Base-by-base conservation (phyloP, 495 filamentous ascomycete genomes). In the Penicillium verhagenii region DNA sequence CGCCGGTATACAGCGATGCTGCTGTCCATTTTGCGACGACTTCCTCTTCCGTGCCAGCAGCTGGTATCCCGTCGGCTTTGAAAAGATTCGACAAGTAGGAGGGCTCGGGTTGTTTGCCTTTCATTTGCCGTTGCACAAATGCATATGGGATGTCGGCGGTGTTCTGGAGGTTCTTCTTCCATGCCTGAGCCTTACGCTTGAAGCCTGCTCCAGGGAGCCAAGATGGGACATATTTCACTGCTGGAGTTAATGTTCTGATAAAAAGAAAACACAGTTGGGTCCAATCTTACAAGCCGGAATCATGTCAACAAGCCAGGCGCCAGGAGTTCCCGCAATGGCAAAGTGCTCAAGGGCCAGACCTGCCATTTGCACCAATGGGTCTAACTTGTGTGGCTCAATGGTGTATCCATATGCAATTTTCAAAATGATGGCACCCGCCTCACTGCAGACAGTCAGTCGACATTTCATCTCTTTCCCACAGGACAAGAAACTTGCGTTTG, bases 201-300 rank as follows among this genome's bases (percentile, higher is more conserved):
- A 80, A 83, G 0, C 67, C 70, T 0, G 76, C 71, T 2, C 79
- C 80, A 1, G 82, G 81, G 16, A 79, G 53, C 77, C 80, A 80
- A 3, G 68, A 56, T 2, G 79, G 79, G 1, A 81, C 46, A 19
- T 66, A 50, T 65, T 69, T 71, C 50, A 78, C 72, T 74, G 10
- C 16, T 13, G 18, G 6, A 3, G 45, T 57, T 21, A 60, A 44
- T 5, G 13, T 42, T 20, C 2, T 3, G 13, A 23, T 6, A 26
- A 20, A 18, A 47, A 24, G 7, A 16, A 43, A 43, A 16, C 13
- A 9, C 14, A 11, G 50, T 14, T 14, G 4, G 14, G 33, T 5
- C 3, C 13, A 31, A 11, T 35, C 53, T 53, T 24, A 66, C 62
- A 56, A 5, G 51, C 58, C 2, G 72, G 74, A 4, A 76, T 52